Percentiles rank a stretch among this genome's conserved stretches.
Conservation (phyloP, 2,329 filamentous ascomycete genomes). For the Zasmidium cellare region DNA sequence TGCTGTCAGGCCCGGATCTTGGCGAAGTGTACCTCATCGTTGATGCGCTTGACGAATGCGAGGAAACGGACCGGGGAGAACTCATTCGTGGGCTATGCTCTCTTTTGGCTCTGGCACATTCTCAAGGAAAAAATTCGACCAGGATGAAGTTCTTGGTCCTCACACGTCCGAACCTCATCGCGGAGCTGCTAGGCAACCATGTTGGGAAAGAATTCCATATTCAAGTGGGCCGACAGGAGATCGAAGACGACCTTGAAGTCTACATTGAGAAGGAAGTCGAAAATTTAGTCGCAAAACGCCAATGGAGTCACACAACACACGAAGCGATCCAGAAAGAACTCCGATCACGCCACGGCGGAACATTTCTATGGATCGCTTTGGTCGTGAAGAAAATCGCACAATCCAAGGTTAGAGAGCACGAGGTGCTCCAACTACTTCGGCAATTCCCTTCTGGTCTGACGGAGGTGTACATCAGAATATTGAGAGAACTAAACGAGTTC, state of each 20-base stretch:
- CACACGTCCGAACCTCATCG: too few relatives aligned
- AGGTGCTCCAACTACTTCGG: not conserved
- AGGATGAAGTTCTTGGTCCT: too few relatives aligned
- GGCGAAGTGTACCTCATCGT: slow-evolving; percentile 4
- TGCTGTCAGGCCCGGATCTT: not conserved
- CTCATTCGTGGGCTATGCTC: not conserved
- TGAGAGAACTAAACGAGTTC: not conserved
- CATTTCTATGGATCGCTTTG: slow-evolving; percentile 9
- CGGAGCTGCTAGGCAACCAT: too few relatives aligned
- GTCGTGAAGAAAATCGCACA: not conserved
- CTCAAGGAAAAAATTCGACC: too few relatives aligned
- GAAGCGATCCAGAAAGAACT: not conserved
- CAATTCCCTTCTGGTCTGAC: not conserved
- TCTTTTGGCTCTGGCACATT: too few relatives aligned
- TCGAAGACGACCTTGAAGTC: too few relatives aligned
- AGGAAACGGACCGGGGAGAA: not conserved
- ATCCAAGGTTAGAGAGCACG: too few relatives aligned
- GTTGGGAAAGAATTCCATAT: too few relatives aligned
- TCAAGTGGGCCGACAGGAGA: too few relatives aligned
- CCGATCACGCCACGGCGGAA: slow-evolving; percentile 2
- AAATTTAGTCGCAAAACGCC: too few relatives aligned
- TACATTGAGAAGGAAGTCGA: too few relatives aligned
- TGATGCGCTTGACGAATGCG: slow-evolving; percentile 9
- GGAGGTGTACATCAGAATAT: not conserved
- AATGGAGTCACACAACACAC: too few relatives aligned